Percentiles rank a stretch among this genome's conserved stretches.
These are phyloP conservation scores for Bretschneidera sinensis DNA, from an alignment of 345 rosid genomes.

Conservation along the genomic window DNA sequence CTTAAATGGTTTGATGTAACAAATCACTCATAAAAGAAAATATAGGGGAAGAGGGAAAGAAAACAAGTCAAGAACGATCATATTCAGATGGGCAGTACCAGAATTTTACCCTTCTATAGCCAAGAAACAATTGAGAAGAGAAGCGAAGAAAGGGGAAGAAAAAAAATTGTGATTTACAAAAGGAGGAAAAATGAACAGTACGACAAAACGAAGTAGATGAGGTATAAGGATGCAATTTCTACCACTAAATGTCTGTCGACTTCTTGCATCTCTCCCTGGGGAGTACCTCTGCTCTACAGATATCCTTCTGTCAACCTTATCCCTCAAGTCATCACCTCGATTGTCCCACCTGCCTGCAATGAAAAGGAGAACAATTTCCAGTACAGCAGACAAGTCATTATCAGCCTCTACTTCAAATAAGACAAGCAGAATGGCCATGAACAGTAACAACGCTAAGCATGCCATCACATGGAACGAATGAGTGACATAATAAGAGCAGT, in stretches of 20 bases:
- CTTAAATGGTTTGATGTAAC: neutral
- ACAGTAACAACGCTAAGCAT: conserved; percentile 35
- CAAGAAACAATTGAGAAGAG: neutral
- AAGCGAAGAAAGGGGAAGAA: neutral
- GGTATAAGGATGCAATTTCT: conserved; percentile 21
- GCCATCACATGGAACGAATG: conserved; percentile 44
- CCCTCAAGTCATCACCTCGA: conserved; percentile 72
- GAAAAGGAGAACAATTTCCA: conserved; percentile 23
- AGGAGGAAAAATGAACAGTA: neutral
- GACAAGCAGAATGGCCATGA: conserved; percentile 25
- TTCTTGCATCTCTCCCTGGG: conserved; percentile 45
- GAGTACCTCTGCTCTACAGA: conserved; percentile 63
- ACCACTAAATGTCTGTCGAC: conserved; percentile 44
- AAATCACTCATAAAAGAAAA: conserved; percentile 8
- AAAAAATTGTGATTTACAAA: neutral
- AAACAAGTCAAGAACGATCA: neutral
- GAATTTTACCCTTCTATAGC: neutral
- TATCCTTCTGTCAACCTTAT: conserved; percentile 66
- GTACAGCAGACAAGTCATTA: conserved; percentile 20
- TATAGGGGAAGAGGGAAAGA: conserved; percentile 12
- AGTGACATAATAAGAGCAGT: conserved; percentile 45
- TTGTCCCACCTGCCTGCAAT: conserved; percentile 59
- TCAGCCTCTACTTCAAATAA: conserved; percentile 17
- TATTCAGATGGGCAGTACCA: too few species aligned
- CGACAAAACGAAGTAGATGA: neutral